Base-by-base conservation (phyloP, 169 alveolate genomes). In the Plasmodium gaboni region DNA sequence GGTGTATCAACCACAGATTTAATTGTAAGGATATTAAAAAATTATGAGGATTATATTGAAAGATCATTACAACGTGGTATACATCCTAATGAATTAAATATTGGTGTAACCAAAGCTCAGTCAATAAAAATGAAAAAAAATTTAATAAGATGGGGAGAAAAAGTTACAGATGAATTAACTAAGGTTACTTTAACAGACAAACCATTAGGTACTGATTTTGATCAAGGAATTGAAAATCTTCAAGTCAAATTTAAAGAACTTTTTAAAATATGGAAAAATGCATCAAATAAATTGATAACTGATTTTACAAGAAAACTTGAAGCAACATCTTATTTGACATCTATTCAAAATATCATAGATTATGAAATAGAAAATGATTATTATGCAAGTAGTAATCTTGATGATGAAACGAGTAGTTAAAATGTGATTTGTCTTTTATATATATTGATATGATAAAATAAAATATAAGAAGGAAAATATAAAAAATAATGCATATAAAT, bases 1-100 rank as follows among this genome's bases (percentile, higher is more conserved):
- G 99, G 99, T 0, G 98, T 98, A 26, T 97, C 99, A 19, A 98
- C 99, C 17, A 96, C 99, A 22, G 99, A 97, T 72, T 61, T 98
- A 64, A 96, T 98, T 73, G 93, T 97, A 51, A 92, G 99, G 48
- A 97, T 98, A 28, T 94, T 98, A 24, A 96, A 95, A 70, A 98
- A 98, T 74, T 98, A 98, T 91, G 99, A 98, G 72, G 96, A 95
- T 72, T 98, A 98, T 90, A 95, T 98, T 4, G 96, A 95, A 78
- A 89, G 99, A 83, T 96, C 98, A 12, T 92, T 98, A 6, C 95
- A 96, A 71, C 93, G 99, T 74, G 99, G 99, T 10, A 97, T 96
- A 26, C 95, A 96, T 38, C 96, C 98, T 6, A 95, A 97, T 71
- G 99, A 98, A 22, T 89, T 98, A 28, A 98, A 97, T 72, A 94